Percentiles rank a stretch among this genome's conserved stretches.
Conservation (phyloP, 805 yeast species). For the Torulaspora franciscae region DNA sequence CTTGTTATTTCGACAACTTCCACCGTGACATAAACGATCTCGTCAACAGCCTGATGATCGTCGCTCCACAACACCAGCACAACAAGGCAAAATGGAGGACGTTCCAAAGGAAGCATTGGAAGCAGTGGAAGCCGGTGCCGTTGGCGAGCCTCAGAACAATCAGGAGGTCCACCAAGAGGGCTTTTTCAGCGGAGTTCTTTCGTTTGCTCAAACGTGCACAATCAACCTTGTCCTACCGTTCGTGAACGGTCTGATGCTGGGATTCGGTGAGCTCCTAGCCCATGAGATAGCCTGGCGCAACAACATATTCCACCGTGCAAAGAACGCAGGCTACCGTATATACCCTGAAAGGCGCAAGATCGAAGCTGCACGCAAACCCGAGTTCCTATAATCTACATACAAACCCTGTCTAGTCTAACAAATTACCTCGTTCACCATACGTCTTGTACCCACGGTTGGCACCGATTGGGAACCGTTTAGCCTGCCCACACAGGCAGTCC, state of each 20-base stretch:
- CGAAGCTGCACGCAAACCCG: not conserved
- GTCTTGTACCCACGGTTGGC: constrained; percentile 42
- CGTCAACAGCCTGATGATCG: not conserved
- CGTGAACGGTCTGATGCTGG: constrained; percentile 90
- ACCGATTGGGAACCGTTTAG: constrained; percentile 62
- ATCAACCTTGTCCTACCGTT: constrained; percentile 82
- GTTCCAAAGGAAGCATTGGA: constrained; percentile 15
- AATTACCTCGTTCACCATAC: constrained; percentile 23
- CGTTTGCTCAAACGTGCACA: constrained; percentile 42
- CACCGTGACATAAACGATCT: not conserved
- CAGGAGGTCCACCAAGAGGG: constrained; percentile 3
- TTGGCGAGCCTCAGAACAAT: constrained; percentile 4
- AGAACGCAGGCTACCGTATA: constrained; percentile 40
- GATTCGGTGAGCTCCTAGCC: constrained; percentile 92
- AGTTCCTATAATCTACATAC: constrained; percentile 1
- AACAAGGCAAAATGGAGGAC: constrained; percentile 11
- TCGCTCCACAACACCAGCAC: not conserved
- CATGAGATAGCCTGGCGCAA: constrained; percentile 82
- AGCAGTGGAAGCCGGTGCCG: constrained; percentile 10
- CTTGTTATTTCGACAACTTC: not conserved
- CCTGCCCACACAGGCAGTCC: constrained; percentile 49
- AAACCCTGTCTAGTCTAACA: constrained; percentile 3
- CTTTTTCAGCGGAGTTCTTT: constrained; percentile 7
- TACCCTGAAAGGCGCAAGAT: constrained; percentile 27
- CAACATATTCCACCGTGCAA: constrained; percentile 64